Evolutionary conservation across 2,329 filamentous ascomycete genomes (phyloP).

Genomic region (Pochonia chlamydosporia): DNA sequence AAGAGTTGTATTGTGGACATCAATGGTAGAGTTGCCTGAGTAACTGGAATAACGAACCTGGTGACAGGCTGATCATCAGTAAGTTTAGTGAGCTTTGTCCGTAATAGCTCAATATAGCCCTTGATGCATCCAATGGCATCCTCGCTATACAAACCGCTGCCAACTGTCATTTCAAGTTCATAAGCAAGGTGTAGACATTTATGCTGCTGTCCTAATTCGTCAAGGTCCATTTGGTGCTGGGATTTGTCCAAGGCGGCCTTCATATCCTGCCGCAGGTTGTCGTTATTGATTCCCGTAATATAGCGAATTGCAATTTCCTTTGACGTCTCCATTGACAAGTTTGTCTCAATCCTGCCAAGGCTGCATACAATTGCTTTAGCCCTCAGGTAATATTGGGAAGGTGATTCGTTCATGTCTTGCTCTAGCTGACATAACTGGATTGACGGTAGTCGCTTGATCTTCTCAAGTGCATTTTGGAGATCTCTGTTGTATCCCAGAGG

Average conservation of each 20-base stretch:
- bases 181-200: slow-evolving; percentile 49
- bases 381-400: slow-evolving; percentile 43
- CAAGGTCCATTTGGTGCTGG: slow-evolving; percentile 24
- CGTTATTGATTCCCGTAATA: slow-evolving; percentile 44
- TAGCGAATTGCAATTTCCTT: slow-evolving; percentile 37
- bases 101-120: slow-evolving; percentile 47
- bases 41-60: slow-evolving; percentile 29
- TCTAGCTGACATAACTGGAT: slow-evolving; percentile 48
- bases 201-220: slow-evolving; percentile 42
- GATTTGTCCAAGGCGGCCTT: slow-evolving; percentile 10
- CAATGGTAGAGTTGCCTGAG: slow-evolving; percentile 23
- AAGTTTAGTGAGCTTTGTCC: slow-evolving; percentile 24
- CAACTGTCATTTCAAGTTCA: slow-evolving; percentile 50
- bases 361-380: slow-evolving; percentile 24
- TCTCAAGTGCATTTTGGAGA: slow-evolving; percentile 41
- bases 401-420: slow-evolving; percentile 48
- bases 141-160: slow-evolving; percentile 39
- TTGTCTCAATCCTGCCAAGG: slow-evolving; percentile 30
- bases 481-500: slow-evolving; percentile 47
- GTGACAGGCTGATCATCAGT: slow-evolving; percentile 9
- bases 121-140: slow-evolving; percentile 30
- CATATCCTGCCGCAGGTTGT: slow-evolving; percentile 39
- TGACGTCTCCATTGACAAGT: slow-evolving; percentile 3
- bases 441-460: slow-evolving; percentile 44
- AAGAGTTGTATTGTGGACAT: slow-evolving; percentile 39